Conservation (phyloP, 129 eudicot species). For the Pulicaria dysenterica region DNA sequence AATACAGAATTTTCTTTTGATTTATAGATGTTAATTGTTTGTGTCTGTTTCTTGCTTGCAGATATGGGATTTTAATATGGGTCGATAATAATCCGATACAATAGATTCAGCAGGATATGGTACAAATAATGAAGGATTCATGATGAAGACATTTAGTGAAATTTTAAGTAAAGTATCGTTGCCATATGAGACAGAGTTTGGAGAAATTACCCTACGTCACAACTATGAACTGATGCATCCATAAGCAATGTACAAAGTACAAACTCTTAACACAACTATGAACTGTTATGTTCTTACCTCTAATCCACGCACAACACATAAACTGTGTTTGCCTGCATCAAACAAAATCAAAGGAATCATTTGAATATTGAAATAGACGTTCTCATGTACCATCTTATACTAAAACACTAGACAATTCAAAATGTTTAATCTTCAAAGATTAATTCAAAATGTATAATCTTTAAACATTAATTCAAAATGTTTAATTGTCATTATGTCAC, state of each 20-base stretch:
- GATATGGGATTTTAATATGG: constrained; percentile 97
- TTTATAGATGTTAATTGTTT: background rate
- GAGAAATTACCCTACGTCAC: constrained; percentile 42
- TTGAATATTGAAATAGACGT: background rate
- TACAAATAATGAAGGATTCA: constrained; percentile 53
- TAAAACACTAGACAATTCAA: constrained; percentile 3
- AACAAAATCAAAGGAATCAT: constrained; percentile 6
- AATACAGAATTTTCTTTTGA: background rate
- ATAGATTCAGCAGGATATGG: constrained; percentile 43
- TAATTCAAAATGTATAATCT: too few species aligned
- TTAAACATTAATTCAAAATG: too few species aligned
- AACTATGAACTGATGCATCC: too few species aligned
- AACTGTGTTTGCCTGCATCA: constrained; percentile 82
- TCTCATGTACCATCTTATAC: constrained; percentile 15
- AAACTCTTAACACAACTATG: constrained; percentile 9
- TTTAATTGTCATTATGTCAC: too few species aligned
- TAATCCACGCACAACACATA: constrained; percentile 88
- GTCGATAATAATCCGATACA: constrained; percentile 55
- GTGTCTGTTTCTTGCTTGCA: constrained; percentile 35
- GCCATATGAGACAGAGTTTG: constrained; percentile 43
- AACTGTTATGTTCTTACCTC: constrained; percentile 57
- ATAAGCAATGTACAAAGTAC: too few species aligned
- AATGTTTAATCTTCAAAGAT: constrained; percentile 17
- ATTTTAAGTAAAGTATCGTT: constrained; percentile 49
- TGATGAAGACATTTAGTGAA: constrained; percentile 54